These are phyloP conservation scores for Nematodospora anomalae DNA, from an alignment of 1,139 yeast species.

Conservation along the genomic window DNA sequence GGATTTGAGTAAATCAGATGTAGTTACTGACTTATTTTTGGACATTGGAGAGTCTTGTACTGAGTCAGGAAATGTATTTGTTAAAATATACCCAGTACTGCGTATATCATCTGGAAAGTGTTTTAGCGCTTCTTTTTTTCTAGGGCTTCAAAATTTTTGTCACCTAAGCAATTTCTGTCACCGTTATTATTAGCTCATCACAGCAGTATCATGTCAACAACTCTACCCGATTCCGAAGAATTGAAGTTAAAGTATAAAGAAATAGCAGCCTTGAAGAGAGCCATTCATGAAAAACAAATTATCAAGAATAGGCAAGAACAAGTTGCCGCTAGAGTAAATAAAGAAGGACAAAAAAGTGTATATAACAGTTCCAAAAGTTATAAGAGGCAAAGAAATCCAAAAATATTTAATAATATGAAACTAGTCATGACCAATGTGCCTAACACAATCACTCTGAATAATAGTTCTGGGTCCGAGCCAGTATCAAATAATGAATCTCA, in stretches of 20 bases:
- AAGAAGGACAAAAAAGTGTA: conserved; percentile 2
- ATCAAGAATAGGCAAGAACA: conserved; percentile 9
- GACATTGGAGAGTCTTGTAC: conserved; percentile 11
- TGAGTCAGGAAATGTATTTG: too few species aligned
- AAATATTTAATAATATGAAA: conserved; percentile 9
- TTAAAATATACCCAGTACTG: too few species aligned
- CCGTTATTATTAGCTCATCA: too few species aligned
- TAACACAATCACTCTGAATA: not conserved
- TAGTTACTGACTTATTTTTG: conserved; percentile 27
- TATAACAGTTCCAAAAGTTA: conserved; percentile 3
- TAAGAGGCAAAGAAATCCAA: conserved; percentile 1
- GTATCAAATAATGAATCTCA: conserved; percentile 1
- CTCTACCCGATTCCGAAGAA: conserved; percentile 20
- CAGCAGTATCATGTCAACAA: conserved; percentile 11
- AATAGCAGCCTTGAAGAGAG: conserved; percentile 32
- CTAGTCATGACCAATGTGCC: conserved; percentile 4
- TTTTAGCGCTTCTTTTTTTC: too few species aligned
- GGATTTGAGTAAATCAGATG: conserved; percentile 38
- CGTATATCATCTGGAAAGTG: too few species aligned
- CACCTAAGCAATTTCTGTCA: too few species aligned
- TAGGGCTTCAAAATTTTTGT: too few species aligned
- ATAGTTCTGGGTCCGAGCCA: not conserved
- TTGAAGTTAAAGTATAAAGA: conserved; percentile 33
- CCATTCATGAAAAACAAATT: conserved; percentile 23
- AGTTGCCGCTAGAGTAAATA: conserved; percentile 8